Conservation (phyloP, 352 stramenopile genomes). For the Pythium brachiatum region DNA sequence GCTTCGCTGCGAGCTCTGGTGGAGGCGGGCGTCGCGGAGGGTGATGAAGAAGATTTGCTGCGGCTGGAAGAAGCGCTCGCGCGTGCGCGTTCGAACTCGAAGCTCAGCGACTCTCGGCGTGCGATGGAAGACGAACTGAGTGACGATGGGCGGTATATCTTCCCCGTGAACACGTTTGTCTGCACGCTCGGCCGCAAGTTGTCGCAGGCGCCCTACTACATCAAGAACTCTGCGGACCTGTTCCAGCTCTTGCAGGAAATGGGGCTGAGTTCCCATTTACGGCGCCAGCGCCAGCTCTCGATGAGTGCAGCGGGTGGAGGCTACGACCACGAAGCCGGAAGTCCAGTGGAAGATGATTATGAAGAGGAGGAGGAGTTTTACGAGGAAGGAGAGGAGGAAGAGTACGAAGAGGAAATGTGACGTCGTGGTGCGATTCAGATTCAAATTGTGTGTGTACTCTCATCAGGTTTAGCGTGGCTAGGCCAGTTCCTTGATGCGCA, state of each 20-base stretch:
- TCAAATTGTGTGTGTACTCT: not conserved
- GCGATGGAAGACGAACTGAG: constrained; percentile 30
- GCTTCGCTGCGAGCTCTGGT: not conserved
- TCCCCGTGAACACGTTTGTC: constrained; percentile 84
- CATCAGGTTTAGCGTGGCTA: no score
- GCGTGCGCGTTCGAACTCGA: constrained; percentile 16
- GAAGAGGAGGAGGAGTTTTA: constrained; percentile 12
- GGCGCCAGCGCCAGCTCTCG: constrained; percentile 66
- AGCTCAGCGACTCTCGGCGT: constrained; percentile 24
- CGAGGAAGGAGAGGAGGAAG: constrained; percentile 12
- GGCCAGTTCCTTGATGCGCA: constrained; percentile 60
- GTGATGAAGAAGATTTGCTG: constrained; percentile 25
- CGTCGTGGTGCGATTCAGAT: not conserved
- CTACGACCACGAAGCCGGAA: constrained; percentile 20
- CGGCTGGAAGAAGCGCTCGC: constrained; percentile 18
- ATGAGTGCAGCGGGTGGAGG: constrained; percentile 28
- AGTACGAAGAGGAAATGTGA: constrained; percentile 26
- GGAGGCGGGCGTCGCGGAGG: not conserved
- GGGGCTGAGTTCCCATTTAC: constrained; percentile 80
- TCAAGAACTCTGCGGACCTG: constrained; percentile 85
- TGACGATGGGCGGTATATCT: constrained; percentile 57
- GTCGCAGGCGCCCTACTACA: constrained; percentile 82
- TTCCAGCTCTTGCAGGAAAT: constrained; percentile 84
- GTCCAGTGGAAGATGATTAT: constrained; percentile 21
- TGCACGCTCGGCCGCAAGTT: constrained; percentile 81